Evolutionary conservation across 176 grass and related monocot species (phyloP).

Genomic region (Areca catechu): DNA sequence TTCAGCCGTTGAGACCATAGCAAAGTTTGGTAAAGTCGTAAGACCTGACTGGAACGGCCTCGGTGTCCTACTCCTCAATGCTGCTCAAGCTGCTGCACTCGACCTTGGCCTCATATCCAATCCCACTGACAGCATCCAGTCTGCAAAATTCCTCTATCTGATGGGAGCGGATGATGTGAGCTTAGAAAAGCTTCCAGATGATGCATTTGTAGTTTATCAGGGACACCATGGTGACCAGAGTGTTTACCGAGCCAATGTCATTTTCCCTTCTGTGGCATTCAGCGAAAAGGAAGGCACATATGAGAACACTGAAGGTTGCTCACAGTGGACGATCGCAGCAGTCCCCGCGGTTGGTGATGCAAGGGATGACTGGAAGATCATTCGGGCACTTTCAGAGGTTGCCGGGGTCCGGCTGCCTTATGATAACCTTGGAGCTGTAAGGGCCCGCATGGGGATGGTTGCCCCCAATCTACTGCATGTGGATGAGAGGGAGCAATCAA

Average conservation of each 20-base stretch:
- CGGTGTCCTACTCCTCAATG: conserved; percentile 78
- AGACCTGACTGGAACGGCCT: conserved; percentile 89
- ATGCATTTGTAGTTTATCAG: conserved; percentile 94
- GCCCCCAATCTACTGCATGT: conserved; percentile 65
- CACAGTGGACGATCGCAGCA: conserved; percentile 89
- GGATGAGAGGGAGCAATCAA: conserved; percentile 68
- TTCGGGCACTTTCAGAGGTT: conserved; percentile 80
- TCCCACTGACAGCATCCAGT: conserved; percentile 51
- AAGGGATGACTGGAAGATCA: conserved; percentile 99
- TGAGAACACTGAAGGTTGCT: conserved; percentile 88
- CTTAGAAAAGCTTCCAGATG: conserved; percentile 78
- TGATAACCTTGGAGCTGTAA: conserved; percentile 38
- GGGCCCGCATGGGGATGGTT: conserved; percentile 52
- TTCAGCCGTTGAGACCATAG: conserved; percentile 51
- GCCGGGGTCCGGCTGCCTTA: conserved; percentile 58
- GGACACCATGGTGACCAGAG: conserved; percentile 92
- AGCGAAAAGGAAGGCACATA: conserved; percentile 98
- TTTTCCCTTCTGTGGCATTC: conserved; percentile 84
- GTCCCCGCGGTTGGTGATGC: conserved; percentile 92
- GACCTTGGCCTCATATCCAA: conserved; percentile 78
- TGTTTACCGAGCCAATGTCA: conserved; percentile 81
- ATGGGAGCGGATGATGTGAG: conserved; percentile 91
- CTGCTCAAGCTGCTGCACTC: conserved; percentile 87
- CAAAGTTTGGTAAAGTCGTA: conserved; percentile 60
- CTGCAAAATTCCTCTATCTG: conserved; percentile 85